Percentiles rank a stretch among this genome's conserved stretches.
These are phyloP conservation scores for Cichorium intybus DNA, from an alignment of 140 eudicot genomes.

Conservation along the genomic window DNA sequence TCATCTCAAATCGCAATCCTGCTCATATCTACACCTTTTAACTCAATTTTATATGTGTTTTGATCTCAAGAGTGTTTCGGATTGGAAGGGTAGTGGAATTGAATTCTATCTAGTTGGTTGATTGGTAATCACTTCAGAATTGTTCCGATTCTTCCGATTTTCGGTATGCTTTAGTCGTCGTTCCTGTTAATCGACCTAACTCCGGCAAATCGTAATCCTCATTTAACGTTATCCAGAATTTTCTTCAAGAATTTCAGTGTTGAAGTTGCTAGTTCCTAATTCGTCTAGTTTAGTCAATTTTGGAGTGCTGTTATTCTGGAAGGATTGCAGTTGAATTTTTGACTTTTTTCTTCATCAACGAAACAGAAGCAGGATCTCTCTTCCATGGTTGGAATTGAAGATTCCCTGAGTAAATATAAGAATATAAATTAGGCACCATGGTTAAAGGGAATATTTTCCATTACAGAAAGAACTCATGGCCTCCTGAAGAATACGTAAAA, in stretches of 20 bases:
- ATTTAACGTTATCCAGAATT: neutral
- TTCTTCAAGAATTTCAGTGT: neutral
- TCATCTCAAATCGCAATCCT: neutral
- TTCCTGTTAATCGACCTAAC: neutral
- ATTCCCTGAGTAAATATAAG: neutral
- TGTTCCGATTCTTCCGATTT: neutral
- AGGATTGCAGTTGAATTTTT: slow-evolving; percentile 13
- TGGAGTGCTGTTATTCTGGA: neutral
- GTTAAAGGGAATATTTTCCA: slow-evolving; percentile 30
- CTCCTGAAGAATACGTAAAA: slow-evolving; percentile 33
- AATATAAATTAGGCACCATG: slow-evolving; percentile 16
- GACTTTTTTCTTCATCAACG: slow-evolving; percentile 2
- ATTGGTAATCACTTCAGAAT: slow-evolving; percentile 8
- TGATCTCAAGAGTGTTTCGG: neutral
- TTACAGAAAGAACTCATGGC: slow-evolving; percentile 38
- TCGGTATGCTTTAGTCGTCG: neutral
- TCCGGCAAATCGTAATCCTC: slow-evolving; percentile 15
- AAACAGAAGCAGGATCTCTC: slow-evolving; percentile 6
- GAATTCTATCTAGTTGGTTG: slow-evolving; percentile 1
- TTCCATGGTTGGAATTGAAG: slow-evolving; percentile 11
- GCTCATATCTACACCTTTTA: neutral
- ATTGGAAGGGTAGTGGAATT: neutral
- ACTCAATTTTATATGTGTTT: neutral
- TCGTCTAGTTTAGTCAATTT: slow-evolving; percentile 17
- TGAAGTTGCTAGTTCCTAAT: neutral